Conservation (phyloP, 495 filamentous ascomycete genomes). For the Talaromyces stipitatus region DNA sequence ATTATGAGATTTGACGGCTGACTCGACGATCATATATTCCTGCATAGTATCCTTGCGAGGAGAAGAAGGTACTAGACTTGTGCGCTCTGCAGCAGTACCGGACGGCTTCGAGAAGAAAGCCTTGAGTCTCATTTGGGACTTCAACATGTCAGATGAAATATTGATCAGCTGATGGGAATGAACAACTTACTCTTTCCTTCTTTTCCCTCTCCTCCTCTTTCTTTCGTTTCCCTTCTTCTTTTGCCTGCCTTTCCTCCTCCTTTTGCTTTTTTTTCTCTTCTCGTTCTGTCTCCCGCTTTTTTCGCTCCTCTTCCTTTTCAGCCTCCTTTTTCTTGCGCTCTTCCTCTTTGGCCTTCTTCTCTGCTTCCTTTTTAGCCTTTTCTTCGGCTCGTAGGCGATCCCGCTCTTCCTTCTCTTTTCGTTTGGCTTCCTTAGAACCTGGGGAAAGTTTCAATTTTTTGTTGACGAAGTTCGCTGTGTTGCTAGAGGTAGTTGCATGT, state of each 20-base stretch:
- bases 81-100: conserved; percentile 12
- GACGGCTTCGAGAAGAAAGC: conserved; percentile 53
- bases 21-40: conserved; percentile 10
- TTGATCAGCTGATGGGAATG: conserved; percentile 3
- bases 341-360: conserved; percentile 34
- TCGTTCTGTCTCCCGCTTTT: conserved; percentile 22
- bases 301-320: conserved; percentile 31
- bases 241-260: conserved; percentile 36
- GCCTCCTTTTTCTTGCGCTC: conserved; percentile 37
- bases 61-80: conserved; percentile 13
- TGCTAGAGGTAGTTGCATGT: background rate
- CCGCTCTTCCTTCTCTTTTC: conserved; percentile 47
- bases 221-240: conserved; percentile 55
- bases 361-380: conserved; percentile 37
- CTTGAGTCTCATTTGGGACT: conserved; percentile 53
- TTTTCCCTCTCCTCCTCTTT: conserved; percentile 57
- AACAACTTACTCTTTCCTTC: conserved; percentile 53
- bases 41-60: conserved; percentile 13
- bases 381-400: conserved; percentile 36
- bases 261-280: conserved; percentile 27
- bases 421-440: conserved; percentile 46
- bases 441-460: conserved; percentile 50
- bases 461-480: conserved; percentile 8
- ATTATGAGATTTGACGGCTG: conserved; percentile 11
- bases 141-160: conserved; percentile 10